Conservation (phyloP, 2,329 filamentous ascomycete genomes). For the Colletotrichum sp. region DNA sequence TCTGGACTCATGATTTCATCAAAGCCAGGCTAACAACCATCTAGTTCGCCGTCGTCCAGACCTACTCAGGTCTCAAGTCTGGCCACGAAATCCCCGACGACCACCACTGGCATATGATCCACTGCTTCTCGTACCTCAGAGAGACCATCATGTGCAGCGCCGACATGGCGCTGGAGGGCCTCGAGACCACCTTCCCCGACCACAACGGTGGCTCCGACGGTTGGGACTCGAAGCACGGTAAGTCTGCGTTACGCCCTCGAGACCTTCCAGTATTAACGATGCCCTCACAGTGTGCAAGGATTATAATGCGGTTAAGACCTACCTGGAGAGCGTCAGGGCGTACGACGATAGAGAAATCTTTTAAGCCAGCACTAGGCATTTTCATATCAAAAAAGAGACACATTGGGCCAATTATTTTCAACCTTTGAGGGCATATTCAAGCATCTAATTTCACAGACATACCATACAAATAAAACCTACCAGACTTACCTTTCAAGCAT, state of each 20-base stretch:
- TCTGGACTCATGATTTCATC: neutral
- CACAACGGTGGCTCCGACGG: slow-evolving; percentile 51
- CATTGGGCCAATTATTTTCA: neutral
- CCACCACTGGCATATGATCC: slow-evolving; percentile 52
- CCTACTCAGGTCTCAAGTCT: slow-evolving; percentile 45
- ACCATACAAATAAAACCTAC: neutral
- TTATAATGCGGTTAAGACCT: slow-evolving; percentile 43
- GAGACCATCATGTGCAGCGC: slow-evolving; percentile 51
- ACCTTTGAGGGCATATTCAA: neutral
- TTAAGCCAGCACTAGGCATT: slow-evolving; percentile 22
- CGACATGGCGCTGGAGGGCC: slow-evolving; percentile 50
- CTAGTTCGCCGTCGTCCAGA: slow-evolving; percentile 46
- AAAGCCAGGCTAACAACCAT: neutral
- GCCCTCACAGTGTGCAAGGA: slow-evolving; percentile 43
- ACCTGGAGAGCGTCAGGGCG: slow-evolving; percentile 48
- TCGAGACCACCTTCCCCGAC: slow-evolving; percentile 51
- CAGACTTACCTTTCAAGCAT: neutral
- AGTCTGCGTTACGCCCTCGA: slow-evolving; percentile 3
- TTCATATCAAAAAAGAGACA: neutral
- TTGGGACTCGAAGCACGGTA: slow-evolving; percentile 51
- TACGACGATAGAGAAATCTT: slow-evolving; percentile 51
- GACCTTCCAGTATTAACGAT: neutral
- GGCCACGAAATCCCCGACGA: slow-evolving; percentile 44
- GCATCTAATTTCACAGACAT: neutral
- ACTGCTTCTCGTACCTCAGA: slow-evolving; percentile 54